A percentile compares a stretch with the other conserved stretches of the same genome.
Evolutionary conservation across 768 basidiomycete genomes (phyloP).

Genomic region (Suillus occidentalis): DNA sequence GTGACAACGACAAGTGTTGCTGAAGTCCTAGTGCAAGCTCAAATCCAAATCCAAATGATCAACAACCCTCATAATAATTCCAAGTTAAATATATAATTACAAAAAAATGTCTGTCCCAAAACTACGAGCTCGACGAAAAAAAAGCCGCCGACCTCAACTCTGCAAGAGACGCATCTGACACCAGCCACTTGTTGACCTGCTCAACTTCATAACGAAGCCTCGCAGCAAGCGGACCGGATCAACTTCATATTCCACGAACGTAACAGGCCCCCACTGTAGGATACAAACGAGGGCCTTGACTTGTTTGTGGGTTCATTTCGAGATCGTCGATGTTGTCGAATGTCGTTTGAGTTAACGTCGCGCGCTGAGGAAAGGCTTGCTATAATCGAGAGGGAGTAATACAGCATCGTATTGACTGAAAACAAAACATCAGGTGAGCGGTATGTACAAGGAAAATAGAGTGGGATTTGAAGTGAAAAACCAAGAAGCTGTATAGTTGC

Average conservation of each 20-base stretch:
- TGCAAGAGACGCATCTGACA: slow-evolving; percentile 48
- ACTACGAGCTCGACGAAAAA: slow-evolving; percentile 55
- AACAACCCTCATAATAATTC: background rate
- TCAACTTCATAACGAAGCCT: slow-evolving; percentile 56
- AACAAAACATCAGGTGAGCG: no score
- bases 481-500: slow-evolving; percentile 15
- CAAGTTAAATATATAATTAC: background rate
- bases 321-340: background rate
- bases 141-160: slow-evolving; percentile 55
- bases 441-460: background rate
- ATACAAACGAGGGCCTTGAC: slow-evolving; percentile 60
- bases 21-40: background rate
- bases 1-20: no score
- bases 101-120: slow-evolving; percentile 56
- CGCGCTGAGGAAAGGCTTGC: background rate
- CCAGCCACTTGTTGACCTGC: slow-evolving; percentile 44
- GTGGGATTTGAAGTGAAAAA: background rate
- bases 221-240: slow-evolving; percentile 43
- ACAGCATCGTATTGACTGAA: background rate
- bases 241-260: slow-evolving; percentile 65
- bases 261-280: slow-evolving; percentile 62
- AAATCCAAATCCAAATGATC: background rate
- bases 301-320: slow-evolving; percentile 39
- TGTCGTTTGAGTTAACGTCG: background rate
- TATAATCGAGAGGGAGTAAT: background rate